phyloP scores from a whole-genome alignment of 1,284 basidiomycete species.

The Melampsora americana region DNA sequence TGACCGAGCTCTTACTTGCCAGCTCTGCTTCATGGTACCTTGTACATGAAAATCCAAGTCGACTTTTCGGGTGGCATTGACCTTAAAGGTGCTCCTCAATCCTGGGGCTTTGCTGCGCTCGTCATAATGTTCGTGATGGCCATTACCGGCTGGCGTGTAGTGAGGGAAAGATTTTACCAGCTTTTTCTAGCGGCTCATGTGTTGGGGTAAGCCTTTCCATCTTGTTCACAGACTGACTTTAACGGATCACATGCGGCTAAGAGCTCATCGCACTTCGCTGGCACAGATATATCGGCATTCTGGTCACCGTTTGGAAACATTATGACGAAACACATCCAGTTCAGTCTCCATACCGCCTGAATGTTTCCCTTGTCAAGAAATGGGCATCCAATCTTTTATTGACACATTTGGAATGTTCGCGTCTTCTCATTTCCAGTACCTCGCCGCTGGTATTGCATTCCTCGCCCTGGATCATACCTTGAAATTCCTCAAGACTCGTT shows the following conservation, averaged over 20 bases:
- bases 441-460: constrained; percentile 11
- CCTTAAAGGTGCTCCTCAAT: background rate
- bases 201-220: constrained; percentile 16
- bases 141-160: constrained; percentile 6
- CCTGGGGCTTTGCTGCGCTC: constrained; percentile 18
- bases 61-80: constrained; percentile 4
- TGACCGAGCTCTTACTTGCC: background rate
- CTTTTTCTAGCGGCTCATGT: constrained; percentile 21
- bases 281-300: constrained; percentile 19
- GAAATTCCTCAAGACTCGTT: constrained; percentile 15
- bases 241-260: too few relatives aligned
- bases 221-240: too few relatives aligned
- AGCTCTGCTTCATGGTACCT: constrained; percentile 31
- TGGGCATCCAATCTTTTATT: background rate
- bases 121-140: constrained; percentile 2
- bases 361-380: background rate
- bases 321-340: constrained; percentile 25
- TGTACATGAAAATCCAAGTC: constrained; percentile 10
- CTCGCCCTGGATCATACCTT: constrained; percentile 24
- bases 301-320: constrained; percentile 34
- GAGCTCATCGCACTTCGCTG: background rate
- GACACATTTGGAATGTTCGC: background rate
- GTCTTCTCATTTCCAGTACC: constrained; percentile 5
- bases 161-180: constrained; percentile 26
- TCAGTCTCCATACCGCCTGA: background rate